Evolutionary conservation across 495 filamentous ascomycete species (phyloP).

Genomic region (Neurospora tetrasperma): DNA sequence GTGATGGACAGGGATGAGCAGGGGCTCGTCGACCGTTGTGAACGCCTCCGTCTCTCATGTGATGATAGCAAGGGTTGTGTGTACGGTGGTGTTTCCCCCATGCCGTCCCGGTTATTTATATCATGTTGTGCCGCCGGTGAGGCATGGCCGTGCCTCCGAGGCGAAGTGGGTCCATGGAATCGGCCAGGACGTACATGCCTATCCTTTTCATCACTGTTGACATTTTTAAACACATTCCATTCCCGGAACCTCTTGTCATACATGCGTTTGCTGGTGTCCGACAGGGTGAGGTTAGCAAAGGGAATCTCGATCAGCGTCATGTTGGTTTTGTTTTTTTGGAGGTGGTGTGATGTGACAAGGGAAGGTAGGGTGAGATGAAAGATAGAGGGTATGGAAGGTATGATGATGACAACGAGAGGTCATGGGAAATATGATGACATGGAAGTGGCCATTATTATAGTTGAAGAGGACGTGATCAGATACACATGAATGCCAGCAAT

Average conservation of each 20-base stretch:
- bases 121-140: slow-evolving; percentile 8
- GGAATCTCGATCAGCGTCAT: slow-evolving; percentile 20
- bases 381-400: background rate
- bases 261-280: slow-evolving; percentile 23
- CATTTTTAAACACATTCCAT: slow-evolving; percentile 27
- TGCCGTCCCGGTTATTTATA: slow-evolving; percentile 16
- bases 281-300: background rate
- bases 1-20: background rate
- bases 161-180: background rate
- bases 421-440: background rate
- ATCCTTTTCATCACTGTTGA: slow-evolving; percentile 21
- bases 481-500: background rate
- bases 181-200: background rate
- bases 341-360: background rate
- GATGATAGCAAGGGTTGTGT: background rate
- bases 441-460: background rate
- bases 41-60: background rate
- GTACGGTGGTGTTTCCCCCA: background rate
- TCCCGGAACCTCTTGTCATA: slow-evolving; percentile 27
- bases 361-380: background rate
- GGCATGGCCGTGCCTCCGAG: slow-evolving; percentile 5
- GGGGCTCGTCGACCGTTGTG: background rate
- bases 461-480: background rate
- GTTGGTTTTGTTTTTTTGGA: background rate
- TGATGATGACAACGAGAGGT: background rate